phyloP scores from a whole-genome alignment of 768 basidiomycete species.

The Rhodosporidiobolus sp. region DNA sequence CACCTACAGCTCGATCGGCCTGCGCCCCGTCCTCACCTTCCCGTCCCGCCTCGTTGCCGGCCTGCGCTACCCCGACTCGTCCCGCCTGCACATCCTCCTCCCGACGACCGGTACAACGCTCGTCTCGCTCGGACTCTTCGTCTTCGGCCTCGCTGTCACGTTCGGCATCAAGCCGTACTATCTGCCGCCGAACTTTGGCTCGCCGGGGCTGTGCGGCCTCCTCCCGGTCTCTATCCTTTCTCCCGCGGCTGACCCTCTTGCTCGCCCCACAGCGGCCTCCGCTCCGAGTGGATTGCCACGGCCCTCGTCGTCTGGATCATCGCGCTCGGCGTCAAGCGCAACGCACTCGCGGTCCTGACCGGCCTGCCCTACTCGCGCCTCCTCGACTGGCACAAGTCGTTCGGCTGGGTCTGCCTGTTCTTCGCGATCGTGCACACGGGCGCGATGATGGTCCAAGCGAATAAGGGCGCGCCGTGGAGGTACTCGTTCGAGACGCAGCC shows the following conservation, averaged over 20 bases:
- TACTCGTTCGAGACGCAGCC: not conserved
- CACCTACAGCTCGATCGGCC: no score
- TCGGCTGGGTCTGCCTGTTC: conserved; percentile 5
- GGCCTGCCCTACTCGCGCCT: conserved; percentile 25
- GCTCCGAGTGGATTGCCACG: conserved; percentile 50
- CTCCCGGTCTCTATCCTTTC: no score
- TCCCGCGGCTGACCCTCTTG: not conserved
- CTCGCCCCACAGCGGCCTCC: not conserved
- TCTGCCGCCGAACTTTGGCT: conserved; percentile 11
- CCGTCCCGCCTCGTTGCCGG: not conserved
- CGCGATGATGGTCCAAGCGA: not conserved
- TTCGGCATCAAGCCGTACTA: conserved; percentile 7
- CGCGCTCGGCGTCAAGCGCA: conserved; percentile 51
- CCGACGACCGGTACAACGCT: not conserved
- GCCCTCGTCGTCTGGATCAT: conserved; percentile 52
- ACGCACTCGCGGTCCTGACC: conserved; percentile 48
- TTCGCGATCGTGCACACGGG: conserved; percentile 8
- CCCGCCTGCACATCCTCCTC: not conserved
- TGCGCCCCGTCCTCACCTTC: not conserved
- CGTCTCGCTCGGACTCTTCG: not conserved
- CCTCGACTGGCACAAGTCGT: not conserved
- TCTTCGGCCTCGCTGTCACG: not conserved
- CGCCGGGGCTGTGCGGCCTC: not conserved
- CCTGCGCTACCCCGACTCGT: not conserved
- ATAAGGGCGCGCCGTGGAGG: not conserved